Base-by-base conservation (phyloP, 140 eudicot genomes). In the Ambrosia hybrid region DNA sequence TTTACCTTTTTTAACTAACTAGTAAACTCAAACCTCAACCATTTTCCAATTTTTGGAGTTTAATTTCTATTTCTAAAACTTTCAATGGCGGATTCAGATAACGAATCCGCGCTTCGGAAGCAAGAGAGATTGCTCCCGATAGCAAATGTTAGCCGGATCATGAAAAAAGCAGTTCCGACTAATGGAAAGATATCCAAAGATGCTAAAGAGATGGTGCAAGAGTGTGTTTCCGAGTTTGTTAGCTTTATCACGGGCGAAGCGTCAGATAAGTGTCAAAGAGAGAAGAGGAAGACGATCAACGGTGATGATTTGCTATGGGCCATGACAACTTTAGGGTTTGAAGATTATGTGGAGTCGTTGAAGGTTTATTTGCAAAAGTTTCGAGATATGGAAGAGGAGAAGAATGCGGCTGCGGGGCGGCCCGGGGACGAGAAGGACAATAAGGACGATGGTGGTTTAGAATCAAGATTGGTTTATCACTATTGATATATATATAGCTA, bases 281-380 rank as follows among this genome's bases (percentile, higher is more conserved):
- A 86, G 82, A 86, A 86, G 72, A 57, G 91, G 51, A 86, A 83
- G 82, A 86, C 88, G 70, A 83, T 83, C 37, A 83, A 79, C 79
- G 87, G 87, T 9, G 84, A 79, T 34, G 87, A 79, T 68, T 65
- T 85, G 68, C 76, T 85, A 30, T 85, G 90, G 90, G 90, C 87
- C 37, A 83, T 85, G 91, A 85, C 88, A 16, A 85, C 85, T 55
- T 57, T 85, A 38, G 91, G 91, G 15, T 85, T 85, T 26, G 91
- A 85, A 46, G 89, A 84, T 1, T 84, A 84, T 61, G 80, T 81
- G 1, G 86, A 85, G 78, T 84, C 84, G 3, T 26, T 85, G 66
- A 81, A 78, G 75, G 67, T 78, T 11, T 85, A 85, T 30, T 52
- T 85, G 78, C 86, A 81, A 68, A 85, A 79, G 80, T 81, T 78